Base-by-base conservation (phyloP, 2,329 filamentous ascomycete genomes). In the Monosporascus sp. region DNA sequence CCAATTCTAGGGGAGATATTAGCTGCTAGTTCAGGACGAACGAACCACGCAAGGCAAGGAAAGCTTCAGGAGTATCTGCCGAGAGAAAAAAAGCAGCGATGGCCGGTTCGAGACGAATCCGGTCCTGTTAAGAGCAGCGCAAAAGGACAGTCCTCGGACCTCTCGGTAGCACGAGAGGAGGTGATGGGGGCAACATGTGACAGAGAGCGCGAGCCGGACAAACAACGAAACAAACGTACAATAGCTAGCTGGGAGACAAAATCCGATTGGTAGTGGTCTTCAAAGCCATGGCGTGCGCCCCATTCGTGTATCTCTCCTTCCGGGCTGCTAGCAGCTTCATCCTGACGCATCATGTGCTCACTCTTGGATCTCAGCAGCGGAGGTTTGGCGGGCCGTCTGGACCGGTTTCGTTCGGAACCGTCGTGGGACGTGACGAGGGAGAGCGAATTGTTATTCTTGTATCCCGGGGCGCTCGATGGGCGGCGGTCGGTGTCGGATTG, bases 221-320 rank as follows among this genome's bases (percentile, higher is more conserved):
- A 20, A 20, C 40, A 20, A 55, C 47, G 47, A 18, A 57, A 53
- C 46, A 49, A 60, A 79, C 86, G 74, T 74, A 91, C 88, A 68
- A 87, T 91, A 50, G 88, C 90, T 58, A 96, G 78, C 60, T 91
- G 82, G 53, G 88, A 88, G 63, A 95, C 88, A 64, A 95, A 92
- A 66, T 96, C 89, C 5, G 89, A 95, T 66, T 91, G 88, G 68
- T 96, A 91, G 70, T 96, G 91, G 62, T 92, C 88, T 67, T 96
- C 91, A 76, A 94, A 97, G 48, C 92, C 92, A 74, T 97, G 92
- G 48, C 92, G 83, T 69, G 79, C 79, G 7, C 81, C 80, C 77
- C 78, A 81, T 60, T 78, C 76, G 44, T 73, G 71, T 35, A 77
- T 69, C 43, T 78, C 76, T 3, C 78, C 76, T 15, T 78, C 75